These are phyloP conservation scores for Leccinellum rugosiceps DNA, from an alignment of 768 basidiomycete species.

Conservation along the genomic window DNA sequence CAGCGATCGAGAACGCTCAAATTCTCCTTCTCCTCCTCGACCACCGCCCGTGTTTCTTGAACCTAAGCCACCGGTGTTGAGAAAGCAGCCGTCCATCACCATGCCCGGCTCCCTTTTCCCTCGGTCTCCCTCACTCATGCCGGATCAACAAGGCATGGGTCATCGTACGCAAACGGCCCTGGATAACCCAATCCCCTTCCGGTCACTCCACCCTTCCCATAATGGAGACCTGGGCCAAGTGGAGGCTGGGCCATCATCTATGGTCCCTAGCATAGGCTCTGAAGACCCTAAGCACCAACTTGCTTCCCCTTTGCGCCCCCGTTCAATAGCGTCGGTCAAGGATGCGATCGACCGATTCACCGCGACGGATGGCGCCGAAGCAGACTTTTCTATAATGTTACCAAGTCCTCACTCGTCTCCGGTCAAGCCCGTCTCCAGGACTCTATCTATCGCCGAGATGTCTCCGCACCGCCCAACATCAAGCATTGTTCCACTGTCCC, in stretches of 20 bases:
- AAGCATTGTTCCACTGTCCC: neutral
- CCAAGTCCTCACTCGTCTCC: conserved; percentile 43
- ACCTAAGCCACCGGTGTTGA: conserved; percentile 32
- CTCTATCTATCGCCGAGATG: conserved; percentile 18
- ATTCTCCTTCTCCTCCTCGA: conserved; percentile 15
- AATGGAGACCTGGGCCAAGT: neutral
- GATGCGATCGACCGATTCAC: conserved; percentile 50
- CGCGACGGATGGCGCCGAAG: conserved; percentile 39
- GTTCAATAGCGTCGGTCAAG: conserved; percentile 41
- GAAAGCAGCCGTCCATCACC: conserved; percentile 42
- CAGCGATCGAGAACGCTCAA: conserved; percentile 19
- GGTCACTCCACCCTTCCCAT: neutral
- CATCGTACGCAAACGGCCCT: neutral
- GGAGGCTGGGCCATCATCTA: conserved; percentile 18
- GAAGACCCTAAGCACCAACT: conserved; percentile 7
- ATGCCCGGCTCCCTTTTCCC: conserved; percentile 83
- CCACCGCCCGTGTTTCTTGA: conserved; percentile 14
- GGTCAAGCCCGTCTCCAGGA: conserved; percentile 21
- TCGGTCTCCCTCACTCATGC: conserved; percentile 64
- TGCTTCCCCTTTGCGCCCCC: conserved; percentile 33
- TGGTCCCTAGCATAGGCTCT: neutral
- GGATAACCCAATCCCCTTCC: neutral
- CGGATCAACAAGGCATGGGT: conserved; percentile 27
- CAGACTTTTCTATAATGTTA: conserved; percentile 50
- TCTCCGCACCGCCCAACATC: conserved; percentile 2